Evolutionary conservation across 345 rosid genomes (phyloP), one percentile per base, ranked within the genome.

Genomic region (Brassica nigra): DNA sequence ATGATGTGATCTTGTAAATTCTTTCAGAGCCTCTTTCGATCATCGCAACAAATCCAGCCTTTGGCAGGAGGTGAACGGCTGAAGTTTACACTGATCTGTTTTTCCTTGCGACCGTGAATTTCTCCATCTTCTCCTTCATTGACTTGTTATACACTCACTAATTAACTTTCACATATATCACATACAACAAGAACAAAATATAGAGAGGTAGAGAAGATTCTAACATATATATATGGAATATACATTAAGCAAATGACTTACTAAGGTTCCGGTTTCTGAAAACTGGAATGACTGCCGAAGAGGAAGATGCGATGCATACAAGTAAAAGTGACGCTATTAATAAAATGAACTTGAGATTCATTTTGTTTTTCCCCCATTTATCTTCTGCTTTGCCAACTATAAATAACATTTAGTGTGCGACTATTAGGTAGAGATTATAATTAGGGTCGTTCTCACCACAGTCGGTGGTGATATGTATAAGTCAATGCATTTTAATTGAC

Each of bases 1-100:
- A 52, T 44, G 52, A 44, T 44, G 14, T 10, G 52, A 44, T 52
- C 58, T 52, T 52, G 6, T 47, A 47, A 47, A 0, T 2, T 47
- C 4, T 52, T 18, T 18, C 62, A 57, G 5, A 57, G 29, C 62
- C 3, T 57, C 62, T 57, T 57, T 57, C 28, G 20, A 20, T 57
- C 62, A 8, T 57, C 14, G 62, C 62, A 57, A 57, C 62, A 57
- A 57, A 57, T 57, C 62, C 62, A 57, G 62, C 62, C 62, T 57
- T 57, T 57, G 29, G 62, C 62, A 18, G 62, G 62, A 57, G 62
- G 62, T 57, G 62, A 57, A 20, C 62, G 62, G 62, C 62, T 57
- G 62, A 57, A 18, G 29, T 57, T 57, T 20, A 57, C 62, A 23
- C 5, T 18, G 62, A 57, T 57, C 29, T 57, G 62, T 57, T 57